Evolutionary conservation across 176 grass and related monocot species (phyloP), one percentile per base, ranked within the genome.

Genomic region (Miscanthus lutarioriparius): DNA sequence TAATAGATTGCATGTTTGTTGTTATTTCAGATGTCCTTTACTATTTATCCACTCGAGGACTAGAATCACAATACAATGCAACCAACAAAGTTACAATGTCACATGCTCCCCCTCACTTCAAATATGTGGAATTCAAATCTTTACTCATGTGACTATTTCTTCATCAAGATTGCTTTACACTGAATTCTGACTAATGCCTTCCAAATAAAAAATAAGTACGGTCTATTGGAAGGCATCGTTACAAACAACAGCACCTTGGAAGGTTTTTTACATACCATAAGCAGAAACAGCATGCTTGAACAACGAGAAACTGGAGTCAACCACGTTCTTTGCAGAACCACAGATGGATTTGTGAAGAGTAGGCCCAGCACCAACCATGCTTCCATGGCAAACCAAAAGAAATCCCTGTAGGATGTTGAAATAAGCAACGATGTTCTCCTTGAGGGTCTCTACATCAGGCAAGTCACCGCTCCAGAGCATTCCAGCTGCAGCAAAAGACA

Each of bases 331-430:
- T 23, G 82, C 82, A 43, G 93, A 88, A 49, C 48, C 76, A 80
- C 79, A 70, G 67, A 99, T 99, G 45, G 72, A 86, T 36, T 92
- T 90, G 70, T 92, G 91, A 80, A 99, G 97, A 41, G 93, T 99
- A 64, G 88, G 78, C 14, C 97, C 97, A n/a, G 91, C 81, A 27
- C 89, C 90, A 26, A 91, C 81, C 37, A 80, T 94, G 71, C 84
- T 94, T 70, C 93, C 94, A 22, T 96, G 88, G 81, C 91, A 99
- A 86, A 89, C 82, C 79, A 99, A 92, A 87, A 99, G 78, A 72
- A 99, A 92, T 67, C 97, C 93, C 76, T 99, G 91, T 64, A 96
- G 88, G 45, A 86, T 62, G 71, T 99, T 99, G 84, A 91, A 99
- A 72, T 92, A 94, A 3, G 86, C 80, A 27, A 20, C 77, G 44